Percentiles rank a stretch among this genome's conserved stretches.
Evolutionary conservation across 2,329 filamentous ascomycete species (phyloP).

Genomic region (Phyllosticta citriasiana): DNA sequence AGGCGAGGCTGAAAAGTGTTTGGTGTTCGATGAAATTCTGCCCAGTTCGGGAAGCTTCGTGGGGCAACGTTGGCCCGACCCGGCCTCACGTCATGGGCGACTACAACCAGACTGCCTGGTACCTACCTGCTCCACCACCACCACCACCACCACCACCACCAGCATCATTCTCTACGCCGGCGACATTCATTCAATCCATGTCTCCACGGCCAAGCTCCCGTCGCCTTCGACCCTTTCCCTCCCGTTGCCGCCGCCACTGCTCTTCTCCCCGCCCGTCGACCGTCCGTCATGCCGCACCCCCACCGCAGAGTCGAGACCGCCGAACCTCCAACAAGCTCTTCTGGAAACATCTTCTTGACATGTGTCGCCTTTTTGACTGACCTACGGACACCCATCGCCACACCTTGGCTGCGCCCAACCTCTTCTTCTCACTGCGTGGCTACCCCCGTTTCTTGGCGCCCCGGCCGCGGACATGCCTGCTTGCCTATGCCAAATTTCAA

Average conservation of each 20-base stretch:
- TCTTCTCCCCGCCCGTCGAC: neutral
- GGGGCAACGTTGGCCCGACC: neutral
- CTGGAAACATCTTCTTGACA: neutral
- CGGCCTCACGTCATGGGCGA: neutral
- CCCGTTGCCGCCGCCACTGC: neutral
- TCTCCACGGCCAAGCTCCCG: neutral
- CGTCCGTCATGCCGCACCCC: neutral
- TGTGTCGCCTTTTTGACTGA: neutral
- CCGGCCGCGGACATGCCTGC: neutral
- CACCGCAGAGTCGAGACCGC: neutral
- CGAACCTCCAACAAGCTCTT: neutral
- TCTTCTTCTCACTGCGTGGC: neutral
- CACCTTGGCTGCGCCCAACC: neutral
- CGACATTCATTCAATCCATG: neutral
- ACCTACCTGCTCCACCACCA: neutral
- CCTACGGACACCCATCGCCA: neutral
- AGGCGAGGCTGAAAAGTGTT: constrained; percentile 8
- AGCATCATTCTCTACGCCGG: neutral
- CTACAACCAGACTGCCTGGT: neutral
- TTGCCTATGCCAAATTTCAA: neutral
- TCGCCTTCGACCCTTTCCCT: neutral
- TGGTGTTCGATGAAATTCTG: neutral
- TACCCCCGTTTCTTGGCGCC: neutral
- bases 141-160: neutral
- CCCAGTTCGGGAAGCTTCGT: neutral